phyloP scores from a whole-genome alignment of 768 basidiomycete species.

The Galerina sulciceps region DNA sequence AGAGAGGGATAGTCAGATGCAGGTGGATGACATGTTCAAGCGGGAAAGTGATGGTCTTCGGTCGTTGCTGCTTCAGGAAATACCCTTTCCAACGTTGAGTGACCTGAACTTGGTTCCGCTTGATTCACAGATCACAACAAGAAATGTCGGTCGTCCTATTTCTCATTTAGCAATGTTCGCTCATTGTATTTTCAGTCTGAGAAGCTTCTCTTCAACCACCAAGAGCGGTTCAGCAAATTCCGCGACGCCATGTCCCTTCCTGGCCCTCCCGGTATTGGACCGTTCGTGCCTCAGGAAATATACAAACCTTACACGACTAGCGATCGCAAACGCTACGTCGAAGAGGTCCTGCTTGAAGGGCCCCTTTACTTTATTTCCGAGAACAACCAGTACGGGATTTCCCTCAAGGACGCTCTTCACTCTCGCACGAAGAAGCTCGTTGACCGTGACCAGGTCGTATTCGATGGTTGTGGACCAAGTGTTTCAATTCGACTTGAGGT shows the following conservation, averaged over 20 bases:
- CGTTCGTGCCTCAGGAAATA: constrained; percentile 72
- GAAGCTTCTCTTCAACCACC: constrained; percentile 39
- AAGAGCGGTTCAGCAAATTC: constrained; percentile 49
- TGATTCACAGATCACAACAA: constrained; percentile 6
- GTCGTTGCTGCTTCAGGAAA: too few relatives aligned
- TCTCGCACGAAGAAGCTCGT: constrained; percentile 58
- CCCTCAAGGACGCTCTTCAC: constrained; percentile 65
- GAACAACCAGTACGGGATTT: constrained; percentile 61
- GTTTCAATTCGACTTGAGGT: constrained; percentile 82
- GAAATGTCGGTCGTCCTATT: constrained; percentile 10
- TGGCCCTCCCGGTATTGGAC: constrained; percentile 34
- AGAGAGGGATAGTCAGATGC: too few relatives aligned
- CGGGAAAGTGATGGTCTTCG: too few relatives aligned
- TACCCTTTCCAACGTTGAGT: constrained; percentile 18
- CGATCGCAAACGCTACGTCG: constrained; percentile 77
- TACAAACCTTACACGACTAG: constrained; percentile 81
- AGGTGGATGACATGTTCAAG: too few relatives aligned
- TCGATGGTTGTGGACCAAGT: constrained; percentile 74
- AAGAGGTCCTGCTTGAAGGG: constrained; percentile 63
- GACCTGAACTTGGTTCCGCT: constrained; percentile 17
- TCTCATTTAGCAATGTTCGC: background rate
- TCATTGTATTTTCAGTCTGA: constrained; percentile 23
- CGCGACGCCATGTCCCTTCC: constrained; percentile 43
- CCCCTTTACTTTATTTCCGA: constrained; percentile 69
- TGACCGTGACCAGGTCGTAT: constrained; percentile 68